A percentile compares a stretch with the other conserved stretches of the same genome.
Evolutionary conservation across 495 filamentous ascomycete genomes (phyloP).

Genomic region (Thermothielavioides terrestris): DNA sequence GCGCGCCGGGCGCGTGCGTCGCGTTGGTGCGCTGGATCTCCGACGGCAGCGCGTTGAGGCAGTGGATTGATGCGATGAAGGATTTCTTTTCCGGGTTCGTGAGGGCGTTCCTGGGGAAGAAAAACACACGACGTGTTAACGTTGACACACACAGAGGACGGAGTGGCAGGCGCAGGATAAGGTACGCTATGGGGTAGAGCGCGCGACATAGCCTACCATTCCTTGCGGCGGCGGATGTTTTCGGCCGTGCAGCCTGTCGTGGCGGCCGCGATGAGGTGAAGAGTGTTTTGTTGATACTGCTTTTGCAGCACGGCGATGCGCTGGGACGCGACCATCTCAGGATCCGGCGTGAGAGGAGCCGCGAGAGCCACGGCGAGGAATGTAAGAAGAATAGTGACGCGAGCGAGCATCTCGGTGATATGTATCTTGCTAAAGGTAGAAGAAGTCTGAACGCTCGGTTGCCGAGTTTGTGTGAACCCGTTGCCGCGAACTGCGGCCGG

Average conservation of each 20-base stretch:
- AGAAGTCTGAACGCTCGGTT: no score
- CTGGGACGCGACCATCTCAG: constrained; percentile 1
- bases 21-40: neutral
- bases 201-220: constrained; percentile 12
- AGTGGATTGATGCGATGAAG: constrained; percentile 56
- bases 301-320: constrained; percentile 4
- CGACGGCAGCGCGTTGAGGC: constrained; percentile 39
- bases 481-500: no score
- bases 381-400: no score
- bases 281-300: constrained; percentile 9
- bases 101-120: constrained; percentile 35
- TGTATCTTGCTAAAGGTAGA: no score
- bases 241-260: constrained; percentile 4
- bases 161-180: neutral
- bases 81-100: constrained; percentile 32
- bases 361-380: constrained; percentile 22
- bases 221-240: constrained; percentile 7
- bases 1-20: constrained; percentile 14
- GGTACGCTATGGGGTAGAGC: no score
- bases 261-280: constrained; percentile 1
- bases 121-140: neutral
- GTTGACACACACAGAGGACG: neutral
- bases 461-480: no score
- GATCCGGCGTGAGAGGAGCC: neutral
- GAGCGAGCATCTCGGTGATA: no score